Conservation (phyloP, 176 grass and related monocot genomes). For the Rhynchospora tenuis region DNA sequence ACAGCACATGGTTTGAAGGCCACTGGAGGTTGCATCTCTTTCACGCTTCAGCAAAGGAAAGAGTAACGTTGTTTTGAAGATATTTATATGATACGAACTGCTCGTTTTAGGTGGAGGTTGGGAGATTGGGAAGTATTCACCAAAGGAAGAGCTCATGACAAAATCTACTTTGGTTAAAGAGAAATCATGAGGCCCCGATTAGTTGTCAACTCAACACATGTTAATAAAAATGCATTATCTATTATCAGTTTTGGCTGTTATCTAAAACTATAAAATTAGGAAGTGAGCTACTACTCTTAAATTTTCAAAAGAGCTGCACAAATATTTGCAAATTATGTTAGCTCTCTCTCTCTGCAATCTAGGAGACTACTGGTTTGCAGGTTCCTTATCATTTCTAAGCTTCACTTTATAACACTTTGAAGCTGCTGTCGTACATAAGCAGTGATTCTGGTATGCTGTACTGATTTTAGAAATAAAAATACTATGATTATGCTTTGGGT, state of each 20-base stretch:
- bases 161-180: not conserved
- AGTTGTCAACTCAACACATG: not conserved
- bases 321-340: not conserved
- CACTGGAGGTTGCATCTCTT: not conserved
- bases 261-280: not conserved
- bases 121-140: not conserved
- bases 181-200: not conserved
- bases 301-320: not conserved
- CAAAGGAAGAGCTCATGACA: too few relatives aligned
- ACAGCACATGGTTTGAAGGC: not conserved
- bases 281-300: not conserved
- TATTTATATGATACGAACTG: not conserved
- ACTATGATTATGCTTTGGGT: not conserved
- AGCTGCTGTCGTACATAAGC: not conserved
- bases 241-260: not conserved
- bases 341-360: not conserved
- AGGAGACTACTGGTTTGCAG: not conserved
- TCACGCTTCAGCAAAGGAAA: not conserved
- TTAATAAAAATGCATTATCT: not conserved
- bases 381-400: not conserved
- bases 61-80: not conserved
- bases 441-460: not conserved
- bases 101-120: not conserved
- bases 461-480: not conserved
- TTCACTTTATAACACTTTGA: not conserved